Evolutionary conservation across 305 asterid species (phyloP).

Genomic region (Fraxinus sp.): DNA sequence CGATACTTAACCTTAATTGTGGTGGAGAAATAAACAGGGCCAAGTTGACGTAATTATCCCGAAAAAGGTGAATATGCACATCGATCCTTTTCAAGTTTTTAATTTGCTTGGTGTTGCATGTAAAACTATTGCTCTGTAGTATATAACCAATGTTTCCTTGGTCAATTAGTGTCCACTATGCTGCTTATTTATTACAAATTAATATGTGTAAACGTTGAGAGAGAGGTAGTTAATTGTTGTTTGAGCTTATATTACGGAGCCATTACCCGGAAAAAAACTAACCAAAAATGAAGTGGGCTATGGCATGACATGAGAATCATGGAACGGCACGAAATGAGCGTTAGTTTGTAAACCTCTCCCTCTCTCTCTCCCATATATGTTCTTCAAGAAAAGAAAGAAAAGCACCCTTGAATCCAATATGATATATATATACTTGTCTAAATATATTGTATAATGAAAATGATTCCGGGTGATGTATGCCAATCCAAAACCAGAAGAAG

Average conservation of each 20-base stretch:
- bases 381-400: not conserved
- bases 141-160: too few relatives aligned
- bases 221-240: not conserved
- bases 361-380: not conserved
- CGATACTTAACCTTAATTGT: too few relatives aligned
- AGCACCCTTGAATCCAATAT: not conserved
- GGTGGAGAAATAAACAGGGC: too few relatives aligned
- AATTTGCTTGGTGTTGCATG: too few relatives aligned
- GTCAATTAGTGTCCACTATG: not conserved
- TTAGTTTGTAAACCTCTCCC: not conserved
- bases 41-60: too few relatives aligned
- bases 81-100: too few relatives aligned
- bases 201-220: not conserved
- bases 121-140: too few relatives aligned
- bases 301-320: slow-evolving; percentile 1
- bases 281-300: slow-evolving; percentile 16
- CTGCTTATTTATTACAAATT: not conserved
- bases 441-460: not conserved
- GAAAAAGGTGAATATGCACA: too few relatives aligned
- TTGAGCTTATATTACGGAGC: slow-evolving; percentile 30
- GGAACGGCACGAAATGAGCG: slow-evolving; percentile 3
- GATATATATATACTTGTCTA: not conserved
- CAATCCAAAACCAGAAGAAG: slow-evolving; percentile 17
- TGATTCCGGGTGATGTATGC: not conserved
- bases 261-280: slow-evolving; percentile 24